Percentiles rank a stretch among this genome's conserved stretches.
Evolutionary conservation across 768 basidiomycete genomes (phyloP).

Genomic region (Chalciporus pseudorubinellus): DNA sequence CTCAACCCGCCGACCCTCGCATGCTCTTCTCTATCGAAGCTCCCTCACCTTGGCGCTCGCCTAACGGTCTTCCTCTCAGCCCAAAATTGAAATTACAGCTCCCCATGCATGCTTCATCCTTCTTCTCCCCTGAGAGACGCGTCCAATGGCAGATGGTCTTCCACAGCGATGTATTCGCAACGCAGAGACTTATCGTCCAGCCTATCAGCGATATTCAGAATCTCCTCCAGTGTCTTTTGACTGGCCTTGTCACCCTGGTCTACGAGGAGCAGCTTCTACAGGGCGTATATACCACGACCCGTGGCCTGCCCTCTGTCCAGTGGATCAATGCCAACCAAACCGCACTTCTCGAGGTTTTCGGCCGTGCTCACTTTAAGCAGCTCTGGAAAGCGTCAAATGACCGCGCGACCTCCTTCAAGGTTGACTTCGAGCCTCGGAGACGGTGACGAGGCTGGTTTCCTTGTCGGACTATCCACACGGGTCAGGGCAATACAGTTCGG

Average conservation of each 20-base stretch:
- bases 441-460: constrained; percentile 28
- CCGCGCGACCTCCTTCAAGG: constrained; percentile 68
- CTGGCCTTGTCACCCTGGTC: constrained; percentile 66
- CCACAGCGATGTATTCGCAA: constrained; percentile 73
- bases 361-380: constrained; percentile 66
- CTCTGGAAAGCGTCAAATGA: constrained; percentile 73
- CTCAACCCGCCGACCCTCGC: constrained; percentile 56
- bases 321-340: constrained; percentile 74
- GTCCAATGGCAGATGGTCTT: constrained; percentile 92
- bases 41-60: constrained; percentile 74
- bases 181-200: constrained; percentile 61
- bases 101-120: constrained; percentile 76
- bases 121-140: constrained; percentile 81
- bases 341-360: constrained; percentile 70
- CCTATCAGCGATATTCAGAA: constrained; percentile 70
- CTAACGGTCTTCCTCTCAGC: constrained; percentile 71
- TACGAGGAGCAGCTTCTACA: constrained; percentile 74
- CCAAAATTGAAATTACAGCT: constrained; percentile 71
- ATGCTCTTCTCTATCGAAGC: constrained; percentile 81
- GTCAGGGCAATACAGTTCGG: constrained; percentile 8
- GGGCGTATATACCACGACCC: constrained; percentile 69
- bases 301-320: constrained; percentile 71
- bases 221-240: constrained; percentile 70
- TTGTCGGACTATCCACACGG: constrained; percentile 8
- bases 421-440: constrained; percentile 54